Base-by-base conservation (phyloP, 2,329 filamentous ascomycete species). In the Trichophaea hybrida region DNA sequence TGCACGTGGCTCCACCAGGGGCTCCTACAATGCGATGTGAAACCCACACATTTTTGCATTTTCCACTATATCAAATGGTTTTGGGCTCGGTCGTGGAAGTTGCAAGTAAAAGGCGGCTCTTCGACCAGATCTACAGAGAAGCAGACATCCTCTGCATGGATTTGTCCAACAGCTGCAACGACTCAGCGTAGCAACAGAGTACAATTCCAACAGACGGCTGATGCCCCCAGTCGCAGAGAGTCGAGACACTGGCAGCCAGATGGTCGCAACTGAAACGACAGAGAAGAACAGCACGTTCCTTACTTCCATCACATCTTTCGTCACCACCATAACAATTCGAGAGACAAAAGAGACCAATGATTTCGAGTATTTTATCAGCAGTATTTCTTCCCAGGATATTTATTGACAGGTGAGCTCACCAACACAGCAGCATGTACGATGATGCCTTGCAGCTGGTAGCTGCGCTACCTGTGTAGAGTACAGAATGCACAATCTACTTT, bases 1-100 rank as follows among this genome's bases (percentile, higher is more conserved):
- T 35, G 53, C 53, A 43, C 53, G 53, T 55, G 53, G 53, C 53
- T 40, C 53, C 53, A 55, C 53, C 53, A 46, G 32, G 35, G 15
- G 17, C 3, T 10, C 32, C 13, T 37, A 55, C 35, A 55, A 55
- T 55, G 13, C 53, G 53, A 55, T 55, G 53, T n/a, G 50, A 37
- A 53, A 35, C 13, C 31, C n/a, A 53, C 31, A 1, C n/a, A 24
- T 53, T 53, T 49, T 24, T 49, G 44, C 44, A 49, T 5, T 24
- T 24, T 49, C 38, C 38, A 15, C 38, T 43, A 15, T 43, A 10
- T 10, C 38, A 12, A 12, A 12, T 43, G 38, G 10, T 43, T 43
- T 43, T 15, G 38, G 38, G 38, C 38, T 43, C 10, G 10, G n/a
- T 43, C 38, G 10, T 43, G 38, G 10, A 12, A 15, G 38, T 43